Conservation (phyloP, 169 alveolate genomes). For the Cryptosporidium ubiquitum region DNA sequence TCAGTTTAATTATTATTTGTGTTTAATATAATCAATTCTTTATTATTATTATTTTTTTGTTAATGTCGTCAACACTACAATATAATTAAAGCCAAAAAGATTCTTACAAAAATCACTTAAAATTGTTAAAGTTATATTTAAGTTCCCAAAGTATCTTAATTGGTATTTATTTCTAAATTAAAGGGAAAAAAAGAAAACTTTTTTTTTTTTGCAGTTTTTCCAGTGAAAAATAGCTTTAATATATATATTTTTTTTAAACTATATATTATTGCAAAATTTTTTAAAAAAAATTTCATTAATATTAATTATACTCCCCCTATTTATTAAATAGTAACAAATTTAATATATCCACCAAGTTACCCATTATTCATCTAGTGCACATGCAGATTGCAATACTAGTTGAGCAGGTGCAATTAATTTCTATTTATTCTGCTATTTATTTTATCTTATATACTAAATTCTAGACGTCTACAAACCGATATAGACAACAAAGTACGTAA, state of each 20-base stretch:
- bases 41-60: not conserved
- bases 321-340: constrained; percentile 33
- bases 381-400: constrained; percentile 75
- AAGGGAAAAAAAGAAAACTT: not conserved
- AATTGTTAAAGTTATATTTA: not conserved
- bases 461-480: constrained; percentile 71
- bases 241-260: not conserved
- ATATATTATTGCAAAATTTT: constrained; percentile 11
- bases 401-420: constrained; percentile 63
- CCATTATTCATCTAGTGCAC: constrained; percentile 73
- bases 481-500: constrained; percentile 57
- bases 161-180: not conserved
- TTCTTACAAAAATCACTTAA: not conserved
- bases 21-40: not conserved
- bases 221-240: constrained; percentile 7
- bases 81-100: not conserved
- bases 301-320: constrained; percentile 15
- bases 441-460: not conserved
- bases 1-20: not conserved
- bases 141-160: not conserved
- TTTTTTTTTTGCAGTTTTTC: constrained; percentile 1
- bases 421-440: not conserved
- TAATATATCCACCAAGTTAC: constrained; percentile 72
- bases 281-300: not conserved
- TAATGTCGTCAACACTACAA: constrained; percentile 7